Conservation (phyloP, 2,329 filamentous ascomycete species). For the Phoma sp. region DNA sequence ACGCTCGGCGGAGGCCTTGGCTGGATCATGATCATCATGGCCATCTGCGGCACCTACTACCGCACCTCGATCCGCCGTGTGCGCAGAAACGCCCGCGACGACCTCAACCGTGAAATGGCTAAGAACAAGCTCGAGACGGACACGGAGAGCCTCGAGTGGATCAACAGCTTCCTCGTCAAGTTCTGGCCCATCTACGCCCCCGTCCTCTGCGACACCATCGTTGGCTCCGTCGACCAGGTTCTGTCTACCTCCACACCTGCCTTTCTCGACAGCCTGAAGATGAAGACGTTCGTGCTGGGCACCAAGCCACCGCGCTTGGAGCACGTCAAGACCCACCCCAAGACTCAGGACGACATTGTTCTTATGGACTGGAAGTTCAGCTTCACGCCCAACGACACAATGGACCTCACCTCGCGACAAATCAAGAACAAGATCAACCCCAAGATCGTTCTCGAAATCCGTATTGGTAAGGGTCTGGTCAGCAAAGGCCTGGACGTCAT, state of each 20-base stretch:
- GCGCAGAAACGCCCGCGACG: constrained; percentile 93
- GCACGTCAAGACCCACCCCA: constrained; percentile 97
- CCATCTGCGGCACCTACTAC: constrained; percentile 91
- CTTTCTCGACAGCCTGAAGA: constrained; percentile 90
- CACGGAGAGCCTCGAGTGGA: constrained; percentile 94
- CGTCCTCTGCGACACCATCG: constrained; percentile 87
- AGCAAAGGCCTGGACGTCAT: constrained; percentile 98
- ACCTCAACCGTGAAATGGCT: constrained; percentile 86
- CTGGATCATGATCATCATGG: constrained; percentile 95
- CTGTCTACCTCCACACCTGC: constrained; percentile 88
- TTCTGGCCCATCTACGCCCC: constrained; percentile 99
- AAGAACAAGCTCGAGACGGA: constrained; percentile 89
- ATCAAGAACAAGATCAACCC: constrained; percentile 96
- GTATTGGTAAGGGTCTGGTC: constrained; percentile 93
- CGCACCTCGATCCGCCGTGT: constrained; percentile 92
- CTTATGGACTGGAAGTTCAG: constrained; percentile 99
- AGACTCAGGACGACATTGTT: constrained; percentile 91
- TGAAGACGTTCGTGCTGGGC: constrained; percentile 92
- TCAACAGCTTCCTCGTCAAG: constrained; percentile 97
- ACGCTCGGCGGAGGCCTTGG: constrained; percentile 87
- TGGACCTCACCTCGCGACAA: constrained; percentile 88
- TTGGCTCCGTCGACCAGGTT: constrained; percentile 94
- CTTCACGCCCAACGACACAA: constrained; percentile 93
- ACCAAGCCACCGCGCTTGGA: constrained; percentile 95
- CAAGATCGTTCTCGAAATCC: constrained; percentile 92